Base-by-base conservation (phyloP, 306 rosid genomes). In the Casuarina equisetifolia region DNA sequence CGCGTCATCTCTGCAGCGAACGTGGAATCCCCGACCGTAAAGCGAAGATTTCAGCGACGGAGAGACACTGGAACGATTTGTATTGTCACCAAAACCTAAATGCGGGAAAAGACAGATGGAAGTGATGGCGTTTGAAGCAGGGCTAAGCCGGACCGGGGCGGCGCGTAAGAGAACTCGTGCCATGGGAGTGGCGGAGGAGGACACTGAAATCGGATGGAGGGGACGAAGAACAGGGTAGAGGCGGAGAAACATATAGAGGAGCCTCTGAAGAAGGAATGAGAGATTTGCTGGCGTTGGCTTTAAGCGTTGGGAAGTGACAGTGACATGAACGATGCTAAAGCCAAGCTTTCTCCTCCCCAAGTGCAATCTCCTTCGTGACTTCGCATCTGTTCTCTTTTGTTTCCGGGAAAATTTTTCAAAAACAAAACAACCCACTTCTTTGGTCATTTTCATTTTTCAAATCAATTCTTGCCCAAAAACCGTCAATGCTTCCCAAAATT, bases 121-220 rank as follows among this genome's bases (percentile, higher is more conserved):
- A 70, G 69, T 5, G 35, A 78, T 35, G 70, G 15, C 9, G 74
- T 52, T n/a, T 16, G 61, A 2, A 16, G 87, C 0, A 69, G 64
- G 78, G 35, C 4, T 13, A 73, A 74, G 61, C 51, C 78, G 82
- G 13, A 70, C 53, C 2, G 80, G 84, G 74, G 85, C 4, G 79
- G 88, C 79, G 81, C 86, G 85, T 35, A 85, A 62, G 25, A 79
- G 2, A 4, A 75, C 85, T 46, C 91, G 85, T 53, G 93, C 90
- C 98, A 92, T 90, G 40, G 52, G 73, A 59, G 74, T 40, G 61
- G 84, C 69, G 69, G 88, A 80, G 40, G 67, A 15, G n/a, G 73
- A 8, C 12, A 52, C 5, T 44, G 75, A 62, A 35, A 76, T 62
- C 16, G 38, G 59, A 9, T 38, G 17, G 72, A 61, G 78, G 3